Percentiles rank a stretch among this genome's conserved stretches.
These are phyloP conservation scores for Cercospora sp. DNA, from an alignment of 2,329 filamentous ascomycete species.

Conservation along the genomic window DNA sequence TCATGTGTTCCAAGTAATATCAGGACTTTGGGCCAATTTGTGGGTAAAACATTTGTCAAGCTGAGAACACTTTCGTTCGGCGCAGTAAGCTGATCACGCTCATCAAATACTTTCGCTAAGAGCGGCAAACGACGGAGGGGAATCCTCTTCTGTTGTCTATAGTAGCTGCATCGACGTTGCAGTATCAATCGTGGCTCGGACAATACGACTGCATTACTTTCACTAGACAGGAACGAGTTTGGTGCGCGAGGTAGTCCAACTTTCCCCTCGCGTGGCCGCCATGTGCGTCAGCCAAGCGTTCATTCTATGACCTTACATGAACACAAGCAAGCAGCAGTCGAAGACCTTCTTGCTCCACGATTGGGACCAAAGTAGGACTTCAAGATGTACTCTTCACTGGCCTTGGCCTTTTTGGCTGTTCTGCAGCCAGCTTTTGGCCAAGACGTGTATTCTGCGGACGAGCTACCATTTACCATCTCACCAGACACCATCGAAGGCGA, in stretches of 20 bases:
- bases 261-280: conserved; percentile 1
- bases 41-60: no score
- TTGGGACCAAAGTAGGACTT: background rate
- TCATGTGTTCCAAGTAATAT: background rate
- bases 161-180: background rate
- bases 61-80: no score
- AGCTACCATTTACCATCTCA: conserved; percentile 13
- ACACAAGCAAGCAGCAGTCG: background rate
- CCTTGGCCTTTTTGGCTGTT: background rate
- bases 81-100: no score
- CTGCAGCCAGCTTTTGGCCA: background rate
- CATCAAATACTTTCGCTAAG: no score
- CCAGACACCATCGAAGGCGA: conserved; percentile 30
- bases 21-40: no score
- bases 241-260: background rate
- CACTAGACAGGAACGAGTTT: background rate
- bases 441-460: conserved; percentile 9
- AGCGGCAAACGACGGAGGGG: no score
- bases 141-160: background rate
- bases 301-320: background rate
- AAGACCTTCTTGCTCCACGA: background rate
- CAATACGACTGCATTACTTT: background rate
- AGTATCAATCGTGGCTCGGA: background rate
- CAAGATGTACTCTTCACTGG: background rate
- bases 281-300: conserved; percentile 5